phyloP scores from a whole-genome alignment of 257 asterid species.

The Solanum pinnatisectum region DNA sequence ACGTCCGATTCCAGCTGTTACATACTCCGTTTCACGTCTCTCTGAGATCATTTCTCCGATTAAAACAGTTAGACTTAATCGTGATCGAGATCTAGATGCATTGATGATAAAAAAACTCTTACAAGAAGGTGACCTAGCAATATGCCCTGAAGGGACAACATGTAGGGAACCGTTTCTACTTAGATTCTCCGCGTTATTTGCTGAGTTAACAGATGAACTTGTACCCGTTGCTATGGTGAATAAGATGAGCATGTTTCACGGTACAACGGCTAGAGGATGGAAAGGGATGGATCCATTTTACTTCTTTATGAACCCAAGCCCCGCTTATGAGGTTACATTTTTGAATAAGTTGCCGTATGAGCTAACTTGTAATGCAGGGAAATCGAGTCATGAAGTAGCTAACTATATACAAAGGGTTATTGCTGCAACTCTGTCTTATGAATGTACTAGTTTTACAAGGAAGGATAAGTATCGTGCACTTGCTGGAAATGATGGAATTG shows the following conservation, averaged over 20 bases:
- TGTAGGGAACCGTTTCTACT: constrained; percentile 30
- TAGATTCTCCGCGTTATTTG: constrained; percentile 24
- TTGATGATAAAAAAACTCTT: constrained; percentile 20
- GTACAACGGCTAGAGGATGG: constrained; percentile 32
- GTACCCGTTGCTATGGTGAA: constrained; percentile 31
- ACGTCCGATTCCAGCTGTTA: constrained; percentile 58
- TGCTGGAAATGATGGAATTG: constrained; percentile 30
- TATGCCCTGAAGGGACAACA: constrained; percentile 33
- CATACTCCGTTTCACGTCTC: constrained; percentile 61
- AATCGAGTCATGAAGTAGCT: constrained; percentile 28
- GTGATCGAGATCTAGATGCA: constrained; percentile 11
- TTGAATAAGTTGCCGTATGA: constrained; percentile 18
- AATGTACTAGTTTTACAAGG: constrained; percentile 25
- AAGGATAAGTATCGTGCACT: constrained; percentile 32
- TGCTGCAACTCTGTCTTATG: constrained; percentile 23
- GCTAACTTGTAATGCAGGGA: constrained; percentile 19
- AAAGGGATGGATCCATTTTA: constrained; percentile 32
- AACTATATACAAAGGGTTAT: constrained; percentile 27
- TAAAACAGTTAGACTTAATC: constrained; percentile 36
- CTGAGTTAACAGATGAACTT: constrained; percentile 25
- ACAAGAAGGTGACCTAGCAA: constrained; percentile 24
- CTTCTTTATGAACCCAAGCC: constrained; percentile 32
- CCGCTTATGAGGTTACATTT: constrained; percentile 25
- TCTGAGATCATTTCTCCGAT: constrained; percentile 63
- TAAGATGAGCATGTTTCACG: constrained; percentile 34